Evolutionary conservation across 345 rosid genomes (phyloP), one percentile per base, ranked within the genome.

Genomic region (Brassica cretica): DNA sequence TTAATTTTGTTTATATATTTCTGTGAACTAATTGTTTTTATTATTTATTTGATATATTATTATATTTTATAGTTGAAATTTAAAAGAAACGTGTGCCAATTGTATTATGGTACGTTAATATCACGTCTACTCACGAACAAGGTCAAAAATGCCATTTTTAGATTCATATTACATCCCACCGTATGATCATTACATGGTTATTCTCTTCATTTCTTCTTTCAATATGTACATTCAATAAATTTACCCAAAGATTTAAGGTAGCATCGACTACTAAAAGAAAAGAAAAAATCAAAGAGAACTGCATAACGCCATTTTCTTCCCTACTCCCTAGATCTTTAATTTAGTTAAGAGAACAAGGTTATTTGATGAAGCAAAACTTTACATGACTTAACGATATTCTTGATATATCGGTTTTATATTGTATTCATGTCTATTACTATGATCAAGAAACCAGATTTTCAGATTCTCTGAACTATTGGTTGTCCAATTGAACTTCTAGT

Each of bases 401-500:
- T 66, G 6, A 25, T 8, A 25, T 27, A 44, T 67, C 12, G 2
- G 18, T 12, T 66, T 2, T 24, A 12, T 41, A 21, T 66, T 24
- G 21, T 41, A 12, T 33, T 64, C 35, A 2, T 12, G 8, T 33
- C 37, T 33, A 33, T 33, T 33, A 33, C 37, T 33, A 32, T 33
- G 44, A 64, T 14, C 68, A 64, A 16, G 27, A 33, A 19, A 35
- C 27, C 16, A 12, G 64, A 6, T 8, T 33, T 64, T 64, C 18
- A 51, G 56, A 51, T 51, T 12, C 27, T 35, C 27, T 59, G 2
- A 59, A 59, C 39, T 62, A 14, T 62, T 62, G 27, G 5, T 62
- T 63, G 55, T 51, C 56, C 56, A n/a, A n/a, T 51, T 51, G 16
- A 51, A 51, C 56, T 51, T 51, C 56, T 51, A n/a, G 56, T 51